Evolutionary conservation across 2,329 filamentous ascomycete species (phyloP), one percentile per base, ranked within the genome.

Genomic region (Leptographium galeiforme): DNA sequence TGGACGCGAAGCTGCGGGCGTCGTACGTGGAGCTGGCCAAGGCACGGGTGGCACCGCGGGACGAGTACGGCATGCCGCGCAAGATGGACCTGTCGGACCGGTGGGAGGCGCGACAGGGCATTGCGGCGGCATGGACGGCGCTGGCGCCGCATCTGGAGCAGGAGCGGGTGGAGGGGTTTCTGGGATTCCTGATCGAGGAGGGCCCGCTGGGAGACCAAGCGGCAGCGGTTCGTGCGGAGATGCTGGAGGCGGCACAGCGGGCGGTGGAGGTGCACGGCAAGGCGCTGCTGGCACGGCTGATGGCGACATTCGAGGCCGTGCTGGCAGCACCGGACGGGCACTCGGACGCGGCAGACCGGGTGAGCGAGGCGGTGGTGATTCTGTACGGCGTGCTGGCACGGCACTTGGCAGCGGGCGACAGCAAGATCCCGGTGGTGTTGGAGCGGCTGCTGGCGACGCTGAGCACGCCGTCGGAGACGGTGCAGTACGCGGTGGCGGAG

Each of bases 331-430:
- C 89, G 3, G 88, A 93, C 66, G 87, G 85, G 64, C 85, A 82
- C 54, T 89, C 84, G 0, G 82, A 90, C 59, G 81, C 84, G 52
- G 84, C 87, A 18, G 94, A 98, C 67, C 81, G 89, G 56, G 86
- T 97, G 58, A 96, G 96, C 61, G 93, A 98, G 69, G 93, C 94
- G 18, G 90, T 98, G 51, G 90, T 98, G 61, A 93, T 98, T 61
- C 85, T 98, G 66, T 98, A 98, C 62, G 93, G 93, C 65, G 91
- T 94, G 51, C 72, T 98, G 40, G 93, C 90, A 45, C 82, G 87
- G 51, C 93, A 98, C 72, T 72, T 98, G 55, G 81, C 86, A 60
- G 70, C 82, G 8, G 89, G 89, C n/a, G 93, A 98, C 66, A 71
- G 81, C 59, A 90, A 94, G 62, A 81, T 97, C 49, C 89, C 90